Evolutionary conservation across 2,329 filamentous ascomycete genomes (phyloP).

Genomic region (Calonectria fujianensis): DNA sequence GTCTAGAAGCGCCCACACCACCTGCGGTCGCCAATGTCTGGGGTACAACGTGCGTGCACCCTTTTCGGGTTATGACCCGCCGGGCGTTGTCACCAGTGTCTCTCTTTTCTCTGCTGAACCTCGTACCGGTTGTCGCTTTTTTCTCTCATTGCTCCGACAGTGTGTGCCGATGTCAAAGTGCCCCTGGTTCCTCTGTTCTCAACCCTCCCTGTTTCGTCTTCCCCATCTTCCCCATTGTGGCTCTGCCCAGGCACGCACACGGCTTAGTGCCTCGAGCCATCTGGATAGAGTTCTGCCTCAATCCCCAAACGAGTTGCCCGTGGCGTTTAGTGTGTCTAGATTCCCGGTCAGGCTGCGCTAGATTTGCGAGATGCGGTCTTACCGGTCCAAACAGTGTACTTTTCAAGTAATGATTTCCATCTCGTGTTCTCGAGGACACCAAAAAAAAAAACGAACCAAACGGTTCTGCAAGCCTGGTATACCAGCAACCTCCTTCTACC

Average conservation of each 20-base stretch:
- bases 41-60: conserved; percentile 22
- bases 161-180: conserved; percentile 1
- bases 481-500: background rate
- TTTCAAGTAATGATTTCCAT: conserved; percentile 21
- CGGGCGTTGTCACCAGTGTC: background rate
- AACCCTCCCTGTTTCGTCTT: conserved; percentile 35
- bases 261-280: conserved; percentile 46
- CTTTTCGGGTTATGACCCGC: conserved; percentile 9
- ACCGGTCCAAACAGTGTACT: conserved; percentile 10
- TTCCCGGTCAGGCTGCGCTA: conserved; percentile 39
- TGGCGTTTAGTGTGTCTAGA: conserved; percentile 28
- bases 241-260: conserved; percentile 32
- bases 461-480: background rate
- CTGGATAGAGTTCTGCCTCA: conserved; percentile 49
- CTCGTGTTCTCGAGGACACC: conserved; percentile 4
- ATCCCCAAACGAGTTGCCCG: conserved; percentile 45
- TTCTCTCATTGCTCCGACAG: conserved; percentile 8
- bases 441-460: conserved; percentile 7
- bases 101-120: background rate
- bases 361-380: conserved; percentile 1
- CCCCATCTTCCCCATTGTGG: conserved; percentile 33
- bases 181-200: conserved; percentile 10
- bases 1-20: conserved; percentile 35
- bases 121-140: background rate
- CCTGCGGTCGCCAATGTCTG: conserved; percentile 3